Base-by-base conservation (phyloP, 2,329 filamentous ascomycete species). In the Cladosporium oxysporum region DNA sequence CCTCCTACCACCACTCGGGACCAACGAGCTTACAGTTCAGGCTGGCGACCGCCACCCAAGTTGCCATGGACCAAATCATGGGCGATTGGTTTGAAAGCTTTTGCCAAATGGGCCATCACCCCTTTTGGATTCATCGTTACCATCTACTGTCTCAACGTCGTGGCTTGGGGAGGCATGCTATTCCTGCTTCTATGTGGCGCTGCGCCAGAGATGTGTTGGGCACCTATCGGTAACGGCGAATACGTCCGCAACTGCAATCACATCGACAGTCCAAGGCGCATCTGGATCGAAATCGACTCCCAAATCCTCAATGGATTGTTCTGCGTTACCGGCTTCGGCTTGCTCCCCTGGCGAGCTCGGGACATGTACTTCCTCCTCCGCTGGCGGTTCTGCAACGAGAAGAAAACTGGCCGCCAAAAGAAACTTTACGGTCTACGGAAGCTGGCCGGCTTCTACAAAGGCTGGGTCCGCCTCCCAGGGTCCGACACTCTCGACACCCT, bases 101-200 rank as follows among this genome's bases (percentile, higher is more conserved):
- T 91, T 74, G 89, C 87, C 87, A 84, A 86, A 62, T 96, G 92
- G 80, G 86, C 90, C 71, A 80, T 85, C 44, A 96, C 91, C 0
- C 90, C 90, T 0, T 78, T 91, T 64, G 92, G 92, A 2, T 92
- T 95, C 75, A 80, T 91, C 63, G 86, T 94, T 49, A 90, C 88
- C 2, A 76, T 96, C 6, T 96, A 96, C 77, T 88, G 90, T 14
- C 84, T 95, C 66, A 93, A 94, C 69, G 85, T 96, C 23, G 87
- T 96, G 11, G 93, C 91, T 0, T 96, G 92, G 92, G 92, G 92
- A 61, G 92, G 90, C 66, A 96, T 96, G 92, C 83, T 96, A 37
- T 96, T 96, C 79, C 81, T 96, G 21, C 82, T 97, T 2, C 86
- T 96, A 29, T 90, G 89, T 81, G 91, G 92, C 72, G 91, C 84